These are phyloP conservation scores for Euphorbia celastroides DNA, from an alignment of 441 rosid genomes.

Conservation along the genomic window DNA sequence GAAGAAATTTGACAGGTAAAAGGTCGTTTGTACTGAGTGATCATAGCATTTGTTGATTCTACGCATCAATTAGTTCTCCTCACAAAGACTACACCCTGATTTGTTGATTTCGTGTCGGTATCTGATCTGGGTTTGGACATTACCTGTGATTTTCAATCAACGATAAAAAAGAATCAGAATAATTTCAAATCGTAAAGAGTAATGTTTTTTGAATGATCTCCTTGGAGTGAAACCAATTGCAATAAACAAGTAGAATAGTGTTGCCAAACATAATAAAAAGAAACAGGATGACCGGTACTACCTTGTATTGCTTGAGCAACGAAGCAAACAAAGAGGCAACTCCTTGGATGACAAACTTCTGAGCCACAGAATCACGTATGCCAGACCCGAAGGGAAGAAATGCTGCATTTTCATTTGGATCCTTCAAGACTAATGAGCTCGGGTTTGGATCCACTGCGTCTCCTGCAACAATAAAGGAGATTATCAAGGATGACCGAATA, in stretches of 20 bases:
- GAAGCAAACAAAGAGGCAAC: constrained; percentile 44
- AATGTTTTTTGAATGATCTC: too few species aligned
- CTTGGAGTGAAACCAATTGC: too few species aligned
- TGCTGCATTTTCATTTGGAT: constrained; percentile 43
- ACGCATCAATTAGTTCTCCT: constrained; percentile 35
- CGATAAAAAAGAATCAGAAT: not conserved
- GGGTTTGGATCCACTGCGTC: constrained; percentile 12
- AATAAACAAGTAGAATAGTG: too few species aligned
- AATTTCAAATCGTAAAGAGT: not conserved
- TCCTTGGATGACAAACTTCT: constrained; percentile 45
- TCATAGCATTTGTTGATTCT: not conserved
- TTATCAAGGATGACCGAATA: not conserved
- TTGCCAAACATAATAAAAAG: too few species aligned
- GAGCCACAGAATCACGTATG: constrained; percentile 46
- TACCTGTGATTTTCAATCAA: constrained; percentile 30
- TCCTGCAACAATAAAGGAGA: constrained; percentile 27
- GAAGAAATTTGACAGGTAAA: not conserved
- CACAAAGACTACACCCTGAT: constrained; percentile 30
- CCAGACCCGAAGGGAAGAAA: constrained; percentile 63
- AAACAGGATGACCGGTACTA: constrained; percentile 20
- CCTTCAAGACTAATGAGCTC: constrained; percentile 27
- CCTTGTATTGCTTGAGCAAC: constrained; percentile 49
- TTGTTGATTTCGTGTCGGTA: constrained; percentile 21
- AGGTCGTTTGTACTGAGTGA: not conserved
- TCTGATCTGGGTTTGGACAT: constrained; percentile 25